Base-by-base conservation (phyloP, 768 basidiomycete genomes). In the Pleurotus tuber-regium region DNA sequence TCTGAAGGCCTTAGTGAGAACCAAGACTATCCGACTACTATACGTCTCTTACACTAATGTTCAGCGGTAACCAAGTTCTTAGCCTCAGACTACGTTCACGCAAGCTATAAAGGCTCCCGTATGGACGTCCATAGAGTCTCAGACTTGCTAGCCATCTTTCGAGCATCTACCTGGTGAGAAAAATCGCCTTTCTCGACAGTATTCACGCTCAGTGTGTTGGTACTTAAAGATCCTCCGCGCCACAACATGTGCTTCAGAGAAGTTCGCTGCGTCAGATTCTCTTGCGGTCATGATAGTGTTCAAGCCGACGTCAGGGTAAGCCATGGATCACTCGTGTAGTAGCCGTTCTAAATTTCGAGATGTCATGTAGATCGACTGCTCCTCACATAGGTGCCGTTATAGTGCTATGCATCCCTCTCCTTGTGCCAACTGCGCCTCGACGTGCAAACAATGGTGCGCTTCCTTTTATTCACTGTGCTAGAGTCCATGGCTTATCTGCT, bases 181-280 rank as follows among this genome's bases (percentile, higher is more conserved):
- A 38, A 16, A n/a, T n/a, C n/a, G n/a, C n/a, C n/a, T n/a, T n/a
- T n/a, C n/a, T n/a, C n/a, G n/a, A n/a, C n/a, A n/a, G n/a, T n/a
- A n/a, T n/a, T n/a, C n/a, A n/a, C n/a, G n/a, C n/a, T n/a, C n/a
- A n/a, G n/a, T n/a, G n/a, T n/a, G n/a, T n/a, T n/a, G n/a, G n/a
- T 42, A 23, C 9, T 42, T 21, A 42, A 18, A 19, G 23, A 42
- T 42, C 23, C 40, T 8, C 23, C 40, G 2, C 16, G 14, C 16
- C 10, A 38, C 46, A 35, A 48, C 12, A 59, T 59, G 57, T 59
- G 57, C 29, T 50, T 54, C 36, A 54, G 57, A 51, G 57, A 59
- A 54, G 57, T 59, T 24, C 38, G 48, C 12, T 59, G 52, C 35
- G 51, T 50, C 24, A 51, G 39, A 39, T 38, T 53, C 41, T 30